phyloP scores from a whole-genome alignment of 352 stramenopile species.

The Globisporangium rhizosaccharum region DNA sequence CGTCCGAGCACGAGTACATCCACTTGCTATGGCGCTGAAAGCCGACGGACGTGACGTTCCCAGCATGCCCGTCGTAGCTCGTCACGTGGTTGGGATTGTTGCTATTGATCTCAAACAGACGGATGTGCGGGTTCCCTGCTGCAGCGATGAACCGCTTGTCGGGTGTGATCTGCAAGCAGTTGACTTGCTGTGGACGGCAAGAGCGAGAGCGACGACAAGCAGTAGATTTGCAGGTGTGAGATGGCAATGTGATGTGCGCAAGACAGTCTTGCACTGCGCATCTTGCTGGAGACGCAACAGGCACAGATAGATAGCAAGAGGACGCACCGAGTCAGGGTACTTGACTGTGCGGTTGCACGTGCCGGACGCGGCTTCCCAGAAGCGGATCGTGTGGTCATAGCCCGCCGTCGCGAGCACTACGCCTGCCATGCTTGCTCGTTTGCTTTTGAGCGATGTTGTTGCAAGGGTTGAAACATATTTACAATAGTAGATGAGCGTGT shows the following conservation, averaged over 20 bases:
- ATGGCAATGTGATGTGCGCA: too few relatives aligned
- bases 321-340: conserved; percentile 90
- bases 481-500: too few relatives aligned
- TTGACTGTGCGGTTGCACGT: conserved; percentile 95
- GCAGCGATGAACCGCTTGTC: conserved; percentile 97
- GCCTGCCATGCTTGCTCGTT: conserved; percentile 40
- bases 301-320: conserved; percentile 1
- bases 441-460: neutral
- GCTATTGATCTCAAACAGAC: conserved; percentile 96
- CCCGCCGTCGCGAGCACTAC: conserved; percentile 96
- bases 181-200: conserved; percentile 82
- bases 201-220: neutral
- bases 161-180: conserved; percentile 95
- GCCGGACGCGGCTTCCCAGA: conserved; percentile 96
- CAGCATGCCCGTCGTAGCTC: conserved; percentile 94
- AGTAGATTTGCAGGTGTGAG: too few relatives aligned
- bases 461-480: too few relatives aligned
- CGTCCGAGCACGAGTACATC: conserved; percentile 97
- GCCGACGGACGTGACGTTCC: conserved; percentile 95
- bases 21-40: conserved; percentile 97
- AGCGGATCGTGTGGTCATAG: conserved; percentile 98
- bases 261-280: too few relatives aligned
- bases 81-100: conserved; percentile 94
- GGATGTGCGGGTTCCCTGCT: conserved; percentile 95
- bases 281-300: too few relatives aligned